Evolutionary conservation across 73 alveolate genomes (phyloP).

Genomic region (Paramecium bursaria): DNA sequence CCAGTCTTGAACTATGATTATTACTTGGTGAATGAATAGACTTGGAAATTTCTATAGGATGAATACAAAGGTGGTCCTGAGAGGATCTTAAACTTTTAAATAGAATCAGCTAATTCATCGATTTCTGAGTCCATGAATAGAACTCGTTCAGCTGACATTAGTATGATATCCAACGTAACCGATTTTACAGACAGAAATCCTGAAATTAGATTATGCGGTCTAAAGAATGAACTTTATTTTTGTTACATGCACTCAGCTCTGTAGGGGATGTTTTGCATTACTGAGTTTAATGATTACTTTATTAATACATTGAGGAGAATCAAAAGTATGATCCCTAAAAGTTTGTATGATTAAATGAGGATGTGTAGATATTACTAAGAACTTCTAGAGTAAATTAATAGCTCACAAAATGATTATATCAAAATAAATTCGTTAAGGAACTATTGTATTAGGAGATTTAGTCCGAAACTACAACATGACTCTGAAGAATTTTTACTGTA

Average conservation of each 20-base stretch:
- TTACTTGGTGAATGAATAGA: slow-evolving; percentile 14
- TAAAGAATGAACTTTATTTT: slow-evolving; percentile 39
- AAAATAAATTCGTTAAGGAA: not conserved
- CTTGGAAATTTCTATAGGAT: slow-evolving; percentile 38
- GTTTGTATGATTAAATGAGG: too few species aligned
- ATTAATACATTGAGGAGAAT: too few species aligned
- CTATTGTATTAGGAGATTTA: not conserved
- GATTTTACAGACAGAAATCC: not conserved
- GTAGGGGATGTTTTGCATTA: too few species aligned
- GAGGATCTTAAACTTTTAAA: not conserved
- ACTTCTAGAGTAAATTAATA: slow-evolving; percentile 7
- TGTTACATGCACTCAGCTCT: slow-evolving; percentile 40
- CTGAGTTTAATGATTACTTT: too few species aligned
- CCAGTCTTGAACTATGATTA: not conserved
- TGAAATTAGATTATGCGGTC: slow-evolving; percentile 19
- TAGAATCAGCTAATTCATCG: not conserved
- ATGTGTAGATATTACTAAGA: slow-evolving; percentile 26
- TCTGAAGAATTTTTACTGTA: slow-evolving; percentile 28
- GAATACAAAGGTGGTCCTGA: slow-evolving; percentile 58
- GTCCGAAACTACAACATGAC: slow-evolving; percentile 47
- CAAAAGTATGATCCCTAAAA: too few species aligned
- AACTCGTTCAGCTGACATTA: slow-evolving; percentile 33
- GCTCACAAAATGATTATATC: not conserved
- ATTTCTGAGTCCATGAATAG: not conserved
- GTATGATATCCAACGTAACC: not conserved